Conservation (phyloP, 2,329 filamentous ascomycete genomes). For the Leptographium galeiforme region DNA sequence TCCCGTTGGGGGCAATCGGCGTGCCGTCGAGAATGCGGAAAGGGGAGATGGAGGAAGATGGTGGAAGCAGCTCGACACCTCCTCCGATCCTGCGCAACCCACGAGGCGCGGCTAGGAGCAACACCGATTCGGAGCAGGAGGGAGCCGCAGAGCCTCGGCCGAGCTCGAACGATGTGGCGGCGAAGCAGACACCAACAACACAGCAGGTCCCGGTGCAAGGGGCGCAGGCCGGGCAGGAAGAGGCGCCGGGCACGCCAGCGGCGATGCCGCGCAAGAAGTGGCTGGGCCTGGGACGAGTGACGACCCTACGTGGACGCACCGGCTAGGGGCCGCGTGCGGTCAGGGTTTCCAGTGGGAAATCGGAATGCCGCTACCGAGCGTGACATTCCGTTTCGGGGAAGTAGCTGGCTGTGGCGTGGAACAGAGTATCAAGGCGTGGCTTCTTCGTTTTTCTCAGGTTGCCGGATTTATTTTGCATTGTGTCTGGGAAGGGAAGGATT, state of each 20-base stretch:
- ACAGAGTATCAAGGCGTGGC: background rate
- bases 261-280: slow-evolving; percentile 14
- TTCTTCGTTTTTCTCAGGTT: too few species aligned
- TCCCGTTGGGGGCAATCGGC: slow-evolving; percentile 17
- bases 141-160: background rate
- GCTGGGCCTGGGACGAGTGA: slow-evolving; percentile 19
- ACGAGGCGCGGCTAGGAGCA: slow-evolving; percentile 7
- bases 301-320: slow-evolving; percentile 17
- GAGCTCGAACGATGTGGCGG: background rate
- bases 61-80: slow-evolving; percentile 34
- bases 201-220: background rate
- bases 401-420: background rate
- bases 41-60: slow-evolving; percentile 23
- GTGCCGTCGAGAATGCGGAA: slow-evolving; percentile 26
- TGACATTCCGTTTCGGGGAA: background rate
- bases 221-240: background rate
- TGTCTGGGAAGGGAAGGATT: too few species aligned
- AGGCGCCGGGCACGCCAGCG: slow-evolving; percentile 2
- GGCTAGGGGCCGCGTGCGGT: slow-evolving; percentile 9
- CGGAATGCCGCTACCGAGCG: background rate
- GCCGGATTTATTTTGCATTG: too few species aligned
- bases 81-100: slow-evolving; percentile 40
- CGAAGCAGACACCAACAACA: background rate
- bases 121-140: slow-evolving; percentile 1
- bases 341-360: background rate